Conservation (phyloP, 2,329 filamentous ascomycete genomes). For the Apiospora malaysiana region DNA sequence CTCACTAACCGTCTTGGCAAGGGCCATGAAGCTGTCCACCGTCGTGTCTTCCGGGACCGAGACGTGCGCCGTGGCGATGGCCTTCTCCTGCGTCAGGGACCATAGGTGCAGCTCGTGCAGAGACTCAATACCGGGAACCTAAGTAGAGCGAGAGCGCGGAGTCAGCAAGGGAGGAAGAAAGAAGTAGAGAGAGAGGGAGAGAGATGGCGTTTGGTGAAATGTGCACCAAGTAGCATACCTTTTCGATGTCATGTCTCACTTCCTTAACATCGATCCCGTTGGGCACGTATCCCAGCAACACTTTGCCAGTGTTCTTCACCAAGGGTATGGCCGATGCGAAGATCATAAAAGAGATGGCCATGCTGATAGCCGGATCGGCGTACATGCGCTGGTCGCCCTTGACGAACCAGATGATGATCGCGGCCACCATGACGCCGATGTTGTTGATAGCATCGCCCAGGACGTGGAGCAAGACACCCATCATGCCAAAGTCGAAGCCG, state of each 20-base stretch:
- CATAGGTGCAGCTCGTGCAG: constrained; percentile 79
- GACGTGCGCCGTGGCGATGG: constrained; percentile 73
- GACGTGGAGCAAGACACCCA: constrained; percentile 74
- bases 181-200: not conserved
- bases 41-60: constrained; percentile 64
- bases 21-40: constrained; percentile 63
- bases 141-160: not conserved
- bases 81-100: constrained; percentile 73
- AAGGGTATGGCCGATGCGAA: constrained; percentile 56
- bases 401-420: constrained; percentile 71
- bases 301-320: constrained; percentile 65
- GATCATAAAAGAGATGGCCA: constrained; percentile 76
- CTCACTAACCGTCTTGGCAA: constrained; percentile 67
- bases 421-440: constrained; percentile 74
- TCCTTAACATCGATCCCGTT: constrained; percentile 64
- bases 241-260: constrained; percentile 72
- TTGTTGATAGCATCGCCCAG: constrained; percentile 78
- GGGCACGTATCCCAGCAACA: constrained; percentile 72
- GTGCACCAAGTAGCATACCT: constrained; percentile 44
- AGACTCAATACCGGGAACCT: constrained; percentile 70
- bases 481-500: constrained; percentile 66
- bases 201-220: not conserved
- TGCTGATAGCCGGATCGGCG: constrained; percentile 71
- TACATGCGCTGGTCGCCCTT: constrained; percentile 66
- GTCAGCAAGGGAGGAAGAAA: not conserved